Percentiles rank a stretch among this genome's conserved stretches.
Evolutionary conservation across 352 stramenopile species (phyloP).

Genomic region (Pseudoperonospora humuli): DNA sequence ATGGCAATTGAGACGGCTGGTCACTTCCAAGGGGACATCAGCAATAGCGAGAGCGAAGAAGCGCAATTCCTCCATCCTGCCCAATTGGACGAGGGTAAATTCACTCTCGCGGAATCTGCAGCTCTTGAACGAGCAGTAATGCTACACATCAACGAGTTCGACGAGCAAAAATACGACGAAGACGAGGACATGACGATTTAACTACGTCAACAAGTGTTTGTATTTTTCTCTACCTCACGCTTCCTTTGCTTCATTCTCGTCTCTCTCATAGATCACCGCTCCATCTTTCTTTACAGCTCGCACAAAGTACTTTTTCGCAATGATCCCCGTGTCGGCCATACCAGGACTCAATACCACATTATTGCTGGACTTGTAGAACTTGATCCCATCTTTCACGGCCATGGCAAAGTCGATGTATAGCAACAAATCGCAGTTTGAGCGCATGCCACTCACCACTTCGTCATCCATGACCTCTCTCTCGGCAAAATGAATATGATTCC

Average conservation of each 20-base stretch:
- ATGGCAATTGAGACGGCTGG: no score
- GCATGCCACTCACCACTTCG: constrained; percentile 76
- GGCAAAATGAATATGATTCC: constrained; percentile 85
- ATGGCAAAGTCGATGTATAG: constrained; percentile 59
- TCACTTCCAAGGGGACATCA: no score
- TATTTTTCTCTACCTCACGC: not conserved
- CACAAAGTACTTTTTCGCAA: constrained; percentile 54
- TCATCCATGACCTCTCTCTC: constrained; percentile 36
- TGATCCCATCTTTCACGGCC: constrained; percentile 59
- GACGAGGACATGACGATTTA: constrained; percentile 20
- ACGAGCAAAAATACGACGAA: constrained; percentile 6
- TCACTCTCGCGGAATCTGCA: no score
- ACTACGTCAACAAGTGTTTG: not conserved
- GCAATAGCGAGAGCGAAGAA: no score
- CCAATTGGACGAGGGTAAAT: no score
- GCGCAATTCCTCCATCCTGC: no score
- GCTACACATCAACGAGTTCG: constrained; percentile 23
- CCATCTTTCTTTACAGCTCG: constrained; percentile 45
- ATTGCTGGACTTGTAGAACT: constrained; percentile 81
- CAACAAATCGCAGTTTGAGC: constrained; percentile 57
- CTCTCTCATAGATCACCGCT: constrained; percentile 41
- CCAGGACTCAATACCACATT: constrained; percentile 76
- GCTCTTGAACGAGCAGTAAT: no score
- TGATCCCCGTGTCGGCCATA: constrained; percentile 33
- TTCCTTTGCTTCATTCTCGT: constrained; percentile 1